A percentile compares a stretch with the other conserved stretches of the same genome.
Evolutionary conservation across 257 asterid genomes (phyloP).

Genomic region (Nicotiana paniculata): DNA sequence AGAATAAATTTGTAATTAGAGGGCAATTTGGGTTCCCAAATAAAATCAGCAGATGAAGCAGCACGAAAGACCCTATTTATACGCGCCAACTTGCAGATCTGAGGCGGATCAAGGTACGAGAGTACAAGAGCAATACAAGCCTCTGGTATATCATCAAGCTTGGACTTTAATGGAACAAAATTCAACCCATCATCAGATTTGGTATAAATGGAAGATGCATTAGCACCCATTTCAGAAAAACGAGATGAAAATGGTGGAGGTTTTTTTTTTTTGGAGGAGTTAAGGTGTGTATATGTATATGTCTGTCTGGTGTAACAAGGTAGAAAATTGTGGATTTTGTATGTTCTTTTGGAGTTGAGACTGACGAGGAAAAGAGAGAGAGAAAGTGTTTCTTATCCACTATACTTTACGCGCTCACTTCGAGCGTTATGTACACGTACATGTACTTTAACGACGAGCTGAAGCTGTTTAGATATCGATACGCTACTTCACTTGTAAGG

Average conservation of each 20-base stretch:
- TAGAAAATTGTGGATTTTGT: neutral
- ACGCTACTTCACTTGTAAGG: neutral
- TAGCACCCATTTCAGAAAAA: slow-evolving; percentile 52
- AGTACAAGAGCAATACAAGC: slow-evolving; percentile 65
- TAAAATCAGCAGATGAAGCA: slow-evolving; percentile 83
- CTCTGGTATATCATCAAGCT: slow-evolving; percentile 77
- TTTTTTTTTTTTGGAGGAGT: slow-evolving; percentile 2
- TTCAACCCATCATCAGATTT: slow-evolving; percentile 15
- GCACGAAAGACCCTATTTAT: slow-evolving; percentile 54
- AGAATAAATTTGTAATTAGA: slow-evolving; percentile 44
- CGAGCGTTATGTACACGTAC: neutral
- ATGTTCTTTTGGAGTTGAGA: neutral
- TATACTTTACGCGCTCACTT: neutral
- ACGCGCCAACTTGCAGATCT: slow-evolving; percentile 68
- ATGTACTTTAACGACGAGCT: neutral
- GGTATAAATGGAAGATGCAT: slow-evolving; percentile 27
- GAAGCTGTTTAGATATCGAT: neutral
- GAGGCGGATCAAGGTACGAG: slow-evolving; percentile 64
- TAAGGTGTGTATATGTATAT: neutral
- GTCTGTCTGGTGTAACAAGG: neutral
- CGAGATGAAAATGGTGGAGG: neutral
- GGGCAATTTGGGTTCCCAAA: slow-evolving; percentile 74
- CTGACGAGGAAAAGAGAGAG: neutral
- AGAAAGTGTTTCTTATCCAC: neutral
- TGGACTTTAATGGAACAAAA: slow-evolving; percentile 19